Base-by-base conservation (phyloP, 208 protist genomes). In the Vickermania spadyakhi region DNA sequence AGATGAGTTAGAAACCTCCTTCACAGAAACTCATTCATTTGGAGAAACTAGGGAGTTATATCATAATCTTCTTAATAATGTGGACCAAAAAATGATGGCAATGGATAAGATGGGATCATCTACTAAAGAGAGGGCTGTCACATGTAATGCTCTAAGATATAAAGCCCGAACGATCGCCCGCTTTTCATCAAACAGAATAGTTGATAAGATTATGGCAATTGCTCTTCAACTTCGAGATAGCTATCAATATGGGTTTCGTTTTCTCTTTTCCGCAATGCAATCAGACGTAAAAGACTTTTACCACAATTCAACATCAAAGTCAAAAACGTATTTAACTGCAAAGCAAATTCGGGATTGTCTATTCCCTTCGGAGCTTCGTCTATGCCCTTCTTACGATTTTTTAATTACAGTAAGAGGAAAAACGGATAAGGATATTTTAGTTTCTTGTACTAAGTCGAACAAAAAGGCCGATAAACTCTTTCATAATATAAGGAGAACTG, bases 331-430 rank as follows among this genome's bases (percentile, higher is more conserved):
- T 29, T 41, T 86, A 13, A 73, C 73, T 42, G n/a, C 84, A 49
- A 56, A 68, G 22, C 69, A 86, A 41, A 59, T 69, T 29, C 51
- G 60, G 31, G 64, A 54, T 54, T 89, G 82, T 58, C 53, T 86
- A 60, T 71, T 77, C 29, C 71, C 77, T 25, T 56, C 57, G 52
- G 26, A 69, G 25, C 60, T 52, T 45, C 52, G 65, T 3, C 65
- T 68, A 2, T 90, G 83, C 36, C 79, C 79, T 42, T 90, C 79
- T 13, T 86, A 83, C 59, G 52, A 54, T n/a, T 86, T 90, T 70
- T 56, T 90, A 52, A 59, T 66, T 7, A 56, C 72, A 27, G 60
- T 86, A 5, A 62, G 64, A 36, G 67, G 57, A 0, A 90, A 86
- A 58, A 64, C 31, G 13, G 79, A 86, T 52, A 50, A 56, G 22